These are phyloP conservation scores for Calonectria montana DNA, from an alignment of 2,329 filamentous ascomycete genomes.

Conservation along the genomic window DNA sequence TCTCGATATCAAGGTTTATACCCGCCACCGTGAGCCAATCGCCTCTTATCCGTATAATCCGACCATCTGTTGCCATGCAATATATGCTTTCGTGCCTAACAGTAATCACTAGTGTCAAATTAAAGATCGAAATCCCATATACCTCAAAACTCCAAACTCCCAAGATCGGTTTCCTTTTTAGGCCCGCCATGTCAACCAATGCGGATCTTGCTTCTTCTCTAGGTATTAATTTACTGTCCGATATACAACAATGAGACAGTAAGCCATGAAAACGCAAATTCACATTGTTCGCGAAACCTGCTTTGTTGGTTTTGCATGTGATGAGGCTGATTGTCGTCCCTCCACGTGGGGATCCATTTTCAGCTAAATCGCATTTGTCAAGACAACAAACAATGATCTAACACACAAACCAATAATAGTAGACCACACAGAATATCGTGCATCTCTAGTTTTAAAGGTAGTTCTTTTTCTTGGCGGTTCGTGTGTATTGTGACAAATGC, in stretches of 20 bases:
- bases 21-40: conserved; percentile 22
- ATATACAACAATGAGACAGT: background rate
- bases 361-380: too few relatives aligned
- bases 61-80: background rate
- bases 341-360: background rate
- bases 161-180: conserved; percentile 15
- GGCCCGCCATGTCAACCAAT: conserved; percentile 1
- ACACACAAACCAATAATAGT: background rate
- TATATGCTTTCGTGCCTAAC: background rate
- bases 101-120: conserved; percentile 14
- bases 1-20: background rate
- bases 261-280: background rate
- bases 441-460: conserved; percentile 72
- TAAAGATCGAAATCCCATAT: conserved; percentile 8
- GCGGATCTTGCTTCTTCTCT: background rate
- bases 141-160: conserved; percentile 41
- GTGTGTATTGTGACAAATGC: conserved; percentile 94
- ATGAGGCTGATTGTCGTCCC: background rate
- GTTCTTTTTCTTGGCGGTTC: conserved; percentile 95
- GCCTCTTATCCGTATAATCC: background rate
- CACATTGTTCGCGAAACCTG: background rate
- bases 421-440: background rate
- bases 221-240: background rate
- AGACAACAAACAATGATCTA: background rate
- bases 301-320: background rate